These are phyloP conservation scores for Collybia nuda DNA, from an alignment of 768 basidiomycete genomes.

Conservation along the genomic window DNA sequence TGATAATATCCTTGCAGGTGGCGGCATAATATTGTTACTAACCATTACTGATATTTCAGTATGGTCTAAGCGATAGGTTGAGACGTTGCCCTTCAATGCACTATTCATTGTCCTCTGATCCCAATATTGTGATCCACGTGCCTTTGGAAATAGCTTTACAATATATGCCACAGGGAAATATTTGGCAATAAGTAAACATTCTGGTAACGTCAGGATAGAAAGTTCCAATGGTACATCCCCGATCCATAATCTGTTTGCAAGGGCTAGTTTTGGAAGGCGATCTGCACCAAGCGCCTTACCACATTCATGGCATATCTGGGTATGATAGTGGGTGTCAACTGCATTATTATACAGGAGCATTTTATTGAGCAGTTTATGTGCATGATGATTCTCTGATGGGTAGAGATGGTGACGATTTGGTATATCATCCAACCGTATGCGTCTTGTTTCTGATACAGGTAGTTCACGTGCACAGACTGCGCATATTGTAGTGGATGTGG, in stretches of 20 bases:
- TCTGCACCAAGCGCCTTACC: background rate
- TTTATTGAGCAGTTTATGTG: too few relatives aligned
- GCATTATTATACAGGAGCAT: too few relatives aligned
- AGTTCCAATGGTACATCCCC: slow-evolving; percentile 24
- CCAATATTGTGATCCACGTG: background rate
- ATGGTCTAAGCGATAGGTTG: slow-evolving; percentile 2
- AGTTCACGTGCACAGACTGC: too few relatives aligned
- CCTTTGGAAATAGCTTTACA: slow-evolving; percentile 9
- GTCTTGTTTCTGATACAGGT: too few relatives aligned
- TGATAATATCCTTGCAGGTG: background rate
- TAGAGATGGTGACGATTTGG: too few relatives aligned
- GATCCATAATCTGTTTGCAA: slow-evolving; percentile 36
- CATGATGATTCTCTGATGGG: too few relatives aligned
- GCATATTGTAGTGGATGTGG: too few relatives aligned
- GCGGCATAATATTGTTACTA: background rate
- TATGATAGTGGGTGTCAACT: too few relatives aligned
- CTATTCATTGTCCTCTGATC: background rate
- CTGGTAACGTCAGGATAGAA: slow-evolving; percentile 20
- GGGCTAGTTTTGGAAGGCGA: slow-evolving; percentile 13
- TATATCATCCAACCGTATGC: too few relatives aligned
- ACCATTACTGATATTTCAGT: background rate
- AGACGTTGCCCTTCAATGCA: slow-evolving; percentile 7
- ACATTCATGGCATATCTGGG: background rate
- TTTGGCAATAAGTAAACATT: slow-evolving; percentile 26
- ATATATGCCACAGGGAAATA: slow-evolving; percentile 25